Conservation (phyloP, 148 eudicot genomes). For the Dianthus caryophyllus region DNA sequence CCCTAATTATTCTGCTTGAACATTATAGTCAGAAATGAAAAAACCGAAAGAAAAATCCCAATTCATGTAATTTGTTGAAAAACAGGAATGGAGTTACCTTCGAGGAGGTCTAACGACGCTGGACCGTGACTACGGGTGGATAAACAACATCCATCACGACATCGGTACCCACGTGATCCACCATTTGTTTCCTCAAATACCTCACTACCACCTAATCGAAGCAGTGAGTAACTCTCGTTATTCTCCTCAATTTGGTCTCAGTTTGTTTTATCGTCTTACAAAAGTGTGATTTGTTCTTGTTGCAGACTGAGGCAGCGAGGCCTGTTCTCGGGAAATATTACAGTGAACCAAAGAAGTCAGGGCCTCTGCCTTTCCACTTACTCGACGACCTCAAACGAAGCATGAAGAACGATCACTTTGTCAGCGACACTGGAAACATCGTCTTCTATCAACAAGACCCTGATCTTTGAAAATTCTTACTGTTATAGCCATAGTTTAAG, state of each 20-base stretch:
- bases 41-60: neutral
- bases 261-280: neutral
- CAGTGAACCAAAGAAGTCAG: constrained; percentile 55
- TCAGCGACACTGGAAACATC: constrained; percentile 65
- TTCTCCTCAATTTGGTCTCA: neutral
- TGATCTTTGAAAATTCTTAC: constrained; percentile 15
- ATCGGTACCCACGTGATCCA: constrained; percentile 80
- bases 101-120: constrained; percentile 77
- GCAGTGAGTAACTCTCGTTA: constrained; percentile 47
- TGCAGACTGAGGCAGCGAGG: constrained; percentile 75
- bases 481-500: neutral
- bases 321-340: constrained; percentile 68
- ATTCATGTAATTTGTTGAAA: neutral
- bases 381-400: constrained; percentile 42
- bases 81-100: constrained; percentile 76
- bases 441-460: constrained; percentile 67
- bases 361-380: constrained; percentile 58
- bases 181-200: constrained; percentile 80
- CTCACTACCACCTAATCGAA: constrained; percentile 70
- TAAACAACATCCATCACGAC: constrained; percentile 79
- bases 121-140: constrained; percentile 78
- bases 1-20: too few relatives aligned
- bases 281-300: constrained; percentile 7
- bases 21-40: neutral
- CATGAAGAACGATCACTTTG: constrained; percentile 65